Conservation (phyloP, 805 yeast species). For the Metschnikowia colocasiae region DNA sequence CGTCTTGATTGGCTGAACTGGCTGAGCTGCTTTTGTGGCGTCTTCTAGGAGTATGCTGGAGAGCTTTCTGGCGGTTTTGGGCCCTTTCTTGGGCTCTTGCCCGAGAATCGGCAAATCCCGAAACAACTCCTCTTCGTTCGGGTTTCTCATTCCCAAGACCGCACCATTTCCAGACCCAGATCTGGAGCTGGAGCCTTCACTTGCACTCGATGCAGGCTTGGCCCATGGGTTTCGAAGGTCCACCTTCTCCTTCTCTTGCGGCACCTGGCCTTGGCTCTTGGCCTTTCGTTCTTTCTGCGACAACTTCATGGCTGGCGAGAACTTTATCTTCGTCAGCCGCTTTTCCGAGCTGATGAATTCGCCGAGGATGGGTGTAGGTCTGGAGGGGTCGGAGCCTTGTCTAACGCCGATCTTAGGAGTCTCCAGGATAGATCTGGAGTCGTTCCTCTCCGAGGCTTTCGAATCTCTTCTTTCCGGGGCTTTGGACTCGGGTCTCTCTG, state of each 20-base stretch:
- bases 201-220: neutral
- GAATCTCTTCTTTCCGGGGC: neutral
- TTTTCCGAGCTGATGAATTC: slow-evolving; percentile 12
- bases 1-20: slow-evolving; percentile 35
- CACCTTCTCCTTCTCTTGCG: neutral
- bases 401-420: no score
- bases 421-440: neutral
- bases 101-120: slow-evolving; percentile 23
- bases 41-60: slow-evolving; percentile 48
- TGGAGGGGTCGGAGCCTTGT: neutral
- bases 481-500: no score
- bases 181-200: neutral
- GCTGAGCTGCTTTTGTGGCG: slow-evolving; percentile 27
- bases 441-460: neutral
- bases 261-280: neutral
- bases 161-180: neutral
- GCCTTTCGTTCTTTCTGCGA: slow-evolving; percentile 56
- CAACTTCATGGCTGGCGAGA: slow-evolving; percentile 39
- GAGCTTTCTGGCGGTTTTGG: slow-evolving; percentile 19
- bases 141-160: neutral
- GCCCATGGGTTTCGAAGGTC: slow-evolving; percentile 13
- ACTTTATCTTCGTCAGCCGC: slow-evolving; percentile 26
- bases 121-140: neutral
- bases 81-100: slow-evolving; percentile 2
- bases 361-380: slow-evolving; percentile 11